Evolutionary conservation across 108 stramenopile genomes (phyloP), one percentile per base, ranked within the genome.

Genomic region (Nitzschia inconspicua): DNA sequence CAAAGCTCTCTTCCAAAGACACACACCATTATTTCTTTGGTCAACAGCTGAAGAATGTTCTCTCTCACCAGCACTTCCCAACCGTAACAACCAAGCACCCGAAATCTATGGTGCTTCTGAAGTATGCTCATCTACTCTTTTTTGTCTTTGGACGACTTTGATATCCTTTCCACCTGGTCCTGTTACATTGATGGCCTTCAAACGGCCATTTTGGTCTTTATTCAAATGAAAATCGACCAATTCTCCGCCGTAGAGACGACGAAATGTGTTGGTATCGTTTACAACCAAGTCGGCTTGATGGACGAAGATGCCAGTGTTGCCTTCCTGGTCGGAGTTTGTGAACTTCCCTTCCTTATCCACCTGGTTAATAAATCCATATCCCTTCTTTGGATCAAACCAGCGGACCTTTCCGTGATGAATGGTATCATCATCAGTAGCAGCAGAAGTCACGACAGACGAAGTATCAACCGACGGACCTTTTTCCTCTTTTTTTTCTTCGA

Each of bases 111-210:
- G n/a, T n/a, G n/a, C n/a, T n/a, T n/a, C n/a, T n/a, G n/a, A n/a
- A n/a, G n/a, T n/a, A n/a, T n/a, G n/a, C n/a, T n/a, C n/a, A n/a
- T n/a, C n/a, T n/a, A n/a, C n/a, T n/a, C n/a, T n/a, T n/a, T n/a
- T n/a, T n/a, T n/a, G n/a, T n/a, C n/a, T n/a, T n/a, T n/a, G n/a
- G n/a, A n/a, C n/a, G n/a, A n/a, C n/a, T 36, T 83, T 40, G 0
- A 85, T 82, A 66, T 82, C 68, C 28, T 41, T 57, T 24, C 88
- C 88, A 62, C 82, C 75, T 0, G 88, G 88, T 43, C 88, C 88
- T 25, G 84, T 89, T 23, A 89, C 88, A 71, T 83, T 61, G 40
- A 73, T 43, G 8, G 88, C 88, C 57, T 65, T 69, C 9, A 18
- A 25, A 55, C 72, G 75, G 19, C 83, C 81, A 40, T 73, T 70